phyloP scores from a whole-genome alignment of 352 stramenopile genomes.

The Pythium graminicola region DNA sequence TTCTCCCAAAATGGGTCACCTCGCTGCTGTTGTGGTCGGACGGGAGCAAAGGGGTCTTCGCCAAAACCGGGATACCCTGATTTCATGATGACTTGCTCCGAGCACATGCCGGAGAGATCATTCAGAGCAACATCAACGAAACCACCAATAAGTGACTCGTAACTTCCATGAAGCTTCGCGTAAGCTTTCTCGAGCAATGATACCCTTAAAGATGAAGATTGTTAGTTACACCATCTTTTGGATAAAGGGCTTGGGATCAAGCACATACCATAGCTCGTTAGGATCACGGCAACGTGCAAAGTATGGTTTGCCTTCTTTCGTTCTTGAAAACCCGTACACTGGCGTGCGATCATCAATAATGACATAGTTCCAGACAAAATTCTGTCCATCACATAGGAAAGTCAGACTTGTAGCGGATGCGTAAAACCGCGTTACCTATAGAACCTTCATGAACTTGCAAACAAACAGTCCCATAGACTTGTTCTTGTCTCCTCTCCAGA shows the following conservation, averaged over 20 bases:
- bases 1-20: slow-evolving; percentile 82
- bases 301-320: slow-evolving; percentile 72
- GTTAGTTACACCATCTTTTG: not conserved
- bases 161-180: slow-evolving; percentile 88
- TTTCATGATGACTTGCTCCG: slow-evolving; percentile 85
- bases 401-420: not conserved
- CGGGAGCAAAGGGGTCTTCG: slow-evolving; percentile 54
- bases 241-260: not conserved
- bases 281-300: slow-evolving; percentile 79
- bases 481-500: slow-evolving; percentile 67
- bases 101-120: slow-evolving; percentile 87
- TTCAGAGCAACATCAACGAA: slow-evolving; percentile 87
- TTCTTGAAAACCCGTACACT: slow-evolving; percentile 79
- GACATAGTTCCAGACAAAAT: slow-evolving; percentile 90
- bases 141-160: slow-evolving; percentile 84
- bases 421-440: not conserved
- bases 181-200: slow-evolving; percentile 89
- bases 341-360: slow-evolving; percentile 87
- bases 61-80: slow-evolving; percentile 68
- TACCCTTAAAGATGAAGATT: slow-evolving; percentile 42
- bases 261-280: slow-evolving; percentile 77
- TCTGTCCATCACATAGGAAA: slow-evolving; percentile 27
- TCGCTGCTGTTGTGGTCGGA: slow-evolving; percentile 30
- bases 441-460: slow-evolving; percentile 90
- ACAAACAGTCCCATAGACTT: slow-evolving; percentile 81